phyloP scores from a whole-genome alignment of 169 alveolate genomes.

The Cardiosporidium cionae region DNA sequence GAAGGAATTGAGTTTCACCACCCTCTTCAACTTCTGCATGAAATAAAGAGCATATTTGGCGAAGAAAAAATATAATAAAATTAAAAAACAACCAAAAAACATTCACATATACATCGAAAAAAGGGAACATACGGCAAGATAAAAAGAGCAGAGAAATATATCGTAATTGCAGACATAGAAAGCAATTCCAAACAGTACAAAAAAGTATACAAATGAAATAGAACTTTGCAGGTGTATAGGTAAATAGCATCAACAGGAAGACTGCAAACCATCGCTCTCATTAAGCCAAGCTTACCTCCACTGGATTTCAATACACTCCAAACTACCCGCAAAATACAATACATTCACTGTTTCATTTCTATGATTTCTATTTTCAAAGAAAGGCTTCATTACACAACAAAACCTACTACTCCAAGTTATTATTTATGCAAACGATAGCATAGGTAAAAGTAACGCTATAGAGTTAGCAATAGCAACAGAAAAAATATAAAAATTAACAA shows the following conservation, averaged over 20 bases:
- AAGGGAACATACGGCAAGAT: neutral
- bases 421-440: neutral
- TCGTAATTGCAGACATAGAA: no score
- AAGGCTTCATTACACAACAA: neutral
- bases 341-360: neutral
- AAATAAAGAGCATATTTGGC: no score
- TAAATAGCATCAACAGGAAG: no score
- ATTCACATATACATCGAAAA: neutral
- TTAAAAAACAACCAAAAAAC: neutral
- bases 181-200: no score
- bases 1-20: constrained; percentile 23
- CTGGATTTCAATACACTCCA: no score
- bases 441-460: no score
- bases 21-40: constrained; percentile 33
- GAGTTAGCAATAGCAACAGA: neutral
- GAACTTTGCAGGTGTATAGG: no score
- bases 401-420: neutral
- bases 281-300: no score
- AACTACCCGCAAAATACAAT: no score
- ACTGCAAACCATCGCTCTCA: no score
- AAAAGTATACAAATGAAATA: no score
- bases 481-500: neutral
- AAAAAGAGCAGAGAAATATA: neutral
- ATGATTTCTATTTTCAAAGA: neutral
- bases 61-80: neutral